Percentiles rank a stretch among this genome's conserved stretches.
Evolutionary conservation across 2,329 filamentous ascomycete genomes (phyloP).

Genomic region (Penicillium olsonii): DNA sequence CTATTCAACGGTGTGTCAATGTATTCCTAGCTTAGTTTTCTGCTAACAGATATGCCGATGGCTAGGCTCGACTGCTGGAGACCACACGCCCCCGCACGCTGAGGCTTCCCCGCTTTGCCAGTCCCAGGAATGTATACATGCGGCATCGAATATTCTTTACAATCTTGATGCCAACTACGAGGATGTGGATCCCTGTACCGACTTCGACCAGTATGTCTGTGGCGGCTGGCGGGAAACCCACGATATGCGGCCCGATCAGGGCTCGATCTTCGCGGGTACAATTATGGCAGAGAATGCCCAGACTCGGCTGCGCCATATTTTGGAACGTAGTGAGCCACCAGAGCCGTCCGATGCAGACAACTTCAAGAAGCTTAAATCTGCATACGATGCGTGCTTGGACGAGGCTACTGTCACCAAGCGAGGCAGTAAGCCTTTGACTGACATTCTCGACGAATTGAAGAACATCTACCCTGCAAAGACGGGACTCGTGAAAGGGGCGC

Average conservation of each 20-base stretch:
- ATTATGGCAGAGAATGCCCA: conserved; percentile 64
- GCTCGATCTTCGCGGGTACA: conserved; percentile 60
- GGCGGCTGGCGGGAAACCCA: conserved; percentile 66
- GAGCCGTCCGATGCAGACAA: conserved; percentile 47
- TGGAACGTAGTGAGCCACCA: conserved; percentile 54
- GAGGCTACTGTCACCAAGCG: conserved; percentile 57
- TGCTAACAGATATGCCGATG: not conserved
- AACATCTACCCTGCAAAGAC: conserved; percentile 45
- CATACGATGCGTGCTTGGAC: conserved; percentile 68
- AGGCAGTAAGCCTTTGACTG: conserved; percentile 58
- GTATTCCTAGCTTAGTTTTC: not conserved
- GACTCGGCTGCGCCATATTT: conserved; percentile 61
- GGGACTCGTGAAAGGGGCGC: conserved; percentile 21
- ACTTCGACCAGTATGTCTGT: conserved; percentile 69
- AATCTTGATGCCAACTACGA: conserved; percentile 64
- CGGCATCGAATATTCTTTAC: conserved; percentile 62
- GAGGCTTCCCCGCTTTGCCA: conserved; percentile 47
- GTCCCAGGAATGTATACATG: conserved; percentile 64
- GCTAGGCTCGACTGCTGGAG: conserved; percentile 7
- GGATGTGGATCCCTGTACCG: conserved; percentile 65
- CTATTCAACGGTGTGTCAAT: conserved; percentile 6
- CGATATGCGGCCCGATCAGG: conserved; percentile 66
- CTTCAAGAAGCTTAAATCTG: conserved; percentile 65
- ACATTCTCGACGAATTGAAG: conserved; percentile 57
- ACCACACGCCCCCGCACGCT: conserved; percentile 12